A percentile compares a stretch with the other conserved stretches of the same genome.
Conservation (phyloP, 768 basidiomycete species). For the Calocera cornea region DNA sequence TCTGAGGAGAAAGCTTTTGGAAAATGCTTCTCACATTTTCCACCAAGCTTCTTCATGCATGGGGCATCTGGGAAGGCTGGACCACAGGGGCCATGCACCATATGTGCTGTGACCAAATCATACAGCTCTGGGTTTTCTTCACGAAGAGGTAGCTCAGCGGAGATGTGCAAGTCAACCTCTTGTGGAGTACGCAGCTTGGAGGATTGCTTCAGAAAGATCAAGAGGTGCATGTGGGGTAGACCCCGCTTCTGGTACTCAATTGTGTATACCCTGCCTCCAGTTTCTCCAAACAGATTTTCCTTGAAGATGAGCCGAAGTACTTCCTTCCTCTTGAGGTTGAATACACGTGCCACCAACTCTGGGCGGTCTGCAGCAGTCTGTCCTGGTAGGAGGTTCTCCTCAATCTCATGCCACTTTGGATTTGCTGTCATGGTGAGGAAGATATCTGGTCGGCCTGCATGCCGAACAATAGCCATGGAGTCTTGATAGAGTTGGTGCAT, state of each 20-base stretch:
- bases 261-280: constrained; percentile 35
- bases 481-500: constrained; percentile 16
- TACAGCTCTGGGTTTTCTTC: constrained; percentile 29
- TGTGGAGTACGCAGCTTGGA: constrained; percentile 26
- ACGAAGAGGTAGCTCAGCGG: constrained; percentile 33
- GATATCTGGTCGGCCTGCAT: constrained; percentile 11
- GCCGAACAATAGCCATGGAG: constrained; percentile 15
- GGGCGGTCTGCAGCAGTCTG: constrained; percentile 24
- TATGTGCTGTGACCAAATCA: constrained; percentile 29
- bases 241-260: constrained; percentile 48
- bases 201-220: constrained; percentile 30
- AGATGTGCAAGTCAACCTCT: constrained; percentile 31
- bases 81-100: constrained; percentile 41
- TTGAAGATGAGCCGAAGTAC: constrained; percentile 26
- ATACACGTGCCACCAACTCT: constrained; percentile 35
- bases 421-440: constrained; percentile 15
- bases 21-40: constrained; percentile 32
- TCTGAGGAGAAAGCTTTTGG: constrained; percentile 28
- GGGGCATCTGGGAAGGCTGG: constrained; percentile 21
- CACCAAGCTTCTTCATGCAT: constrained; percentile 35
- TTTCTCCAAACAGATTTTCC: constrained; percentile 30
- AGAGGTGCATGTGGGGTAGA: constrained; percentile 40
- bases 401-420: constrained; percentile 15
- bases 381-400: constrained; percentile 7
- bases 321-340: constrained; percentile 30